A percentile compares a stretch with the other conserved stretches of the same genome.
Conservation (phyloP, 495 filamentous ascomycete species). For the Chaetomium tenue region DNA sequence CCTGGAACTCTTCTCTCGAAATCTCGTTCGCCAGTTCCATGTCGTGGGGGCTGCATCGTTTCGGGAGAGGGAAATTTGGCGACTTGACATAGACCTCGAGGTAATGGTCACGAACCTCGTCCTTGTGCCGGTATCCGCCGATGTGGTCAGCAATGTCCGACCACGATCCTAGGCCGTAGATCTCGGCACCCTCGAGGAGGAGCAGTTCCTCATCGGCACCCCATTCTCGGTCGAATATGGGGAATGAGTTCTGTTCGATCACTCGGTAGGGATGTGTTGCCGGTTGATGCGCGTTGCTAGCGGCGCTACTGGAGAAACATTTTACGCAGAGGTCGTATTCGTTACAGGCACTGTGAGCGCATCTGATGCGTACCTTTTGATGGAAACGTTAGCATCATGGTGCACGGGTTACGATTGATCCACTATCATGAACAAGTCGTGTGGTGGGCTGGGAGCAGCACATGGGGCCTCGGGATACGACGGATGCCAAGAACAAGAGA, state of each 20-base stretch:
- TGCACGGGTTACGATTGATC: slow-evolving; percentile 18
- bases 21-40: slow-evolving; percentile 71
- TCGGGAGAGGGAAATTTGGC: slow-evolving; percentile 77
- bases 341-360: slow-evolving; percentile 74
- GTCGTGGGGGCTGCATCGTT: slow-evolving; percentile 77
- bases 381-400: slow-evolving; percentile 20
- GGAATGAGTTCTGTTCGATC: slow-evolving; percentile 96
- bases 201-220: slow-evolving; percentile 94
- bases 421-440: slow-evolving; percentile 14
- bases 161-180: slow-evolving; percentile 95
- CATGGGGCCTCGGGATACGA: background rate
- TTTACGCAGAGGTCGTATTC: slow-evolving; percentile 97
- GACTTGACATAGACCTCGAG: slow-evolving; percentile 82
- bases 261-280: slow-evolving; percentile 83
- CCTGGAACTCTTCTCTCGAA: slow-evolving; percentile 88
- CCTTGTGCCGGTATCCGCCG: slow-evolving; percentile 87
- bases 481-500: background rate
- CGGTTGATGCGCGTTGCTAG: slow-evolving; percentile 78
- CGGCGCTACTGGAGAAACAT: slow-evolving; percentile 80
- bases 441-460: background rate
- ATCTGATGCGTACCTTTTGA: slow-evolving; percentile 85
- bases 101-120: slow-evolving; percentile 93
- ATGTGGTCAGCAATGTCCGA: slow-evolving; percentile 98
- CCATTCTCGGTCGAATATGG: slow-evolving; percentile 93
- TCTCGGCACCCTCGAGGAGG: slow-evolving; percentile 93